Evolutionary conservation across 352 stramenopile genomes (phyloP).

Genomic region (Phytopythium cucurbitacearum): DNA sequence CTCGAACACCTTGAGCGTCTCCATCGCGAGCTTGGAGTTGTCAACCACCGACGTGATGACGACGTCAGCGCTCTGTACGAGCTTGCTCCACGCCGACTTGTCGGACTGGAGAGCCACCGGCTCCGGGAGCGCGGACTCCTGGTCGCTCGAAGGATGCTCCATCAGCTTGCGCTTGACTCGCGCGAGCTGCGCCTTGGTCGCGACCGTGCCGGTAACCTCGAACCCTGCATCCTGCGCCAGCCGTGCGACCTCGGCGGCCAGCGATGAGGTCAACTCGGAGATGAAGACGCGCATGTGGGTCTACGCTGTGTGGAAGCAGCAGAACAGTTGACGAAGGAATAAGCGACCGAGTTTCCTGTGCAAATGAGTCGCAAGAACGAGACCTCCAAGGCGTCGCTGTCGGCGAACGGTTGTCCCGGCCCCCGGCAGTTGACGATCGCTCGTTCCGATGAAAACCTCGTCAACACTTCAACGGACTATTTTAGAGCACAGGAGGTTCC

Average conservation of each 20-base stretch:
- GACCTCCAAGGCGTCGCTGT: slow-evolving; percentile 7
- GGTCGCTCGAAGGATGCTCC: slow-evolving; percentile 52
- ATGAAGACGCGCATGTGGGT: slow-evolving; percentile 68
- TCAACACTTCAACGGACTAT: no score
- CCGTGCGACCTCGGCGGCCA: slow-evolving; percentile 44
- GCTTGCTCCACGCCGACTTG: slow-evolving; percentile 37
- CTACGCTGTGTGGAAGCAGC: background rate
- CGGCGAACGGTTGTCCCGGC: no score
- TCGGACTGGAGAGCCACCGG: slow-evolving; percentile 47
- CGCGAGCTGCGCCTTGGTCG: slow-evolving; percentile 36
- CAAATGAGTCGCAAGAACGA: no score
- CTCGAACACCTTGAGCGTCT: slow-evolving; percentile 65
- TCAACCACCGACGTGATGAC: slow-evolving; percentile 44
- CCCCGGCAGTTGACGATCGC: no score
- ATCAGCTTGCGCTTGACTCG: slow-evolving; percentile 50
- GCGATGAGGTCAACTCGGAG: slow-evolving; percentile 55
- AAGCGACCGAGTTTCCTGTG: no score
- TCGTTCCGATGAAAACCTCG: no score
- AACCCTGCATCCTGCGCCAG: slow-evolving; percentile 60
- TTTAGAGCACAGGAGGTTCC: no score
- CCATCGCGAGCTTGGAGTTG: slow-evolving; percentile 54
- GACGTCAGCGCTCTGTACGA: slow-evolving; percentile 51
- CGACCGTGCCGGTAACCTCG: slow-evolving; percentile 57
- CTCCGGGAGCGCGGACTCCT: slow-evolving; percentile 35
- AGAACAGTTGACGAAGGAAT: slow-evolving; percentile 8